Percentiles rank a stretch among this genome's conserved stretches.
These are phyloP conservation scores for Termitomyces sp. DNA, from an alignment of 768 basidiomycete species.

Conservation along the genomic window DNA sequence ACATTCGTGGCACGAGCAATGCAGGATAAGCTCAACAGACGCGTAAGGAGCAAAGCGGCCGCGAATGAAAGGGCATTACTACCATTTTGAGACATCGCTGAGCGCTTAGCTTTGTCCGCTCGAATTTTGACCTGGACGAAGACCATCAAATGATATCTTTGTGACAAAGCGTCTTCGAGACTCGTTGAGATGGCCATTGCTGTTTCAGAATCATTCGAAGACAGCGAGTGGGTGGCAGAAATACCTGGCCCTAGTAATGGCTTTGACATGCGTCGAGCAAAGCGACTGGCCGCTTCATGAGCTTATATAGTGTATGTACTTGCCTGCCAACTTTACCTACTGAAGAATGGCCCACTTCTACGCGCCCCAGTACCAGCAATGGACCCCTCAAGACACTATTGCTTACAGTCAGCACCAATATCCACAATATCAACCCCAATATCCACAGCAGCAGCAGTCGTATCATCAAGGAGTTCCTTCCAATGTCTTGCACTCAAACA, in stretches of 20 bases:
- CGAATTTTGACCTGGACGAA: background rate
- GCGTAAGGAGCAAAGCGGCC: background rate
- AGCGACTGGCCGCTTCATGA: constrained; percentile 2
- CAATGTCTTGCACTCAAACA: constrained; percentile 4
- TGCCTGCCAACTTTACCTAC: background rate
- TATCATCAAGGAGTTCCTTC: background rate
- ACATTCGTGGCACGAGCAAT: background rate
- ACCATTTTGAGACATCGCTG: background rate
- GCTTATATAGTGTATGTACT: constrained; percentile 3
- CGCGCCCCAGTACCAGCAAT: constrained; percentile 2
- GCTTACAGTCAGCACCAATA: background rate
- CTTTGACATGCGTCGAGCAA: constrained; percentile 6
- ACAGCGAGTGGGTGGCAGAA: background rate
- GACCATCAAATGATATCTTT: background rate
- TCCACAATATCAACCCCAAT: background rate
- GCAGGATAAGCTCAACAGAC: background rate
- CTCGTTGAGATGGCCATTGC: background rate
- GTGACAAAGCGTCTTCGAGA: background rate
- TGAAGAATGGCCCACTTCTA: constrained; percentile 8
- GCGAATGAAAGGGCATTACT: background rate
- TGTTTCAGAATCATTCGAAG: background rate
- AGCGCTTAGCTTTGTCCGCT: background rate
- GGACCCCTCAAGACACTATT: constrained; percentile 1
- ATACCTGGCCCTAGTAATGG: constrained; percentile 1
- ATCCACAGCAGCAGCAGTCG: background rate